These are phyloP conservation scores for Paralagenidium karlingii DNA, from an alignment of 352 stramenopile species.

Conservation along the genomic window DNA sequence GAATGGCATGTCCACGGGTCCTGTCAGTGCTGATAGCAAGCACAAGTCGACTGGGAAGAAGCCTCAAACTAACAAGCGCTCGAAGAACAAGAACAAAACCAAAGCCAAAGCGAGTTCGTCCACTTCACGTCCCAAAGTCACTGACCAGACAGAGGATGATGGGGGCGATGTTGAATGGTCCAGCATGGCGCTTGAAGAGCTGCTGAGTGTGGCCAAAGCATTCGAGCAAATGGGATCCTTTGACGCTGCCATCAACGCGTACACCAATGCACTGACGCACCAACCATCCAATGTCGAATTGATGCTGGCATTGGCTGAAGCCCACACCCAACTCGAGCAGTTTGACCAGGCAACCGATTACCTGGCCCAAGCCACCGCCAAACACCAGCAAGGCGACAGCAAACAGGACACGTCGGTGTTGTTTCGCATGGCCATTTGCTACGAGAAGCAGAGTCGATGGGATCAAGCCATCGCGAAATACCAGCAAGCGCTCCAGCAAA, in stretches of 20 bases:
- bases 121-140: too few relatives aligned
- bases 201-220: too few relatives aligned
- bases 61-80: neutral
- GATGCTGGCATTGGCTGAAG: slow-evolving; percentile 32
- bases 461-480: slow-evolving; percentile 19
- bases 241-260: slow-evolving; percentile 29
- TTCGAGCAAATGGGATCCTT: slow-evolving; percentile 47
- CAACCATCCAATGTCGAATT: slow-evolving; percentile 29
- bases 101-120: too few relatives aligned
- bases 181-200: too few relatives aligned
- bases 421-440: slow-evolving; percentile 30
- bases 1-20: too few relatives aligned
- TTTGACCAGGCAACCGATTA: slow-evolving; percentile 15
- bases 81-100: too few relatives aligned
- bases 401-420: slow-evolving; percentile 29
- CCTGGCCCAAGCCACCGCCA: slow-evolving; percentile 23
- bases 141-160: too few relatives aligned
- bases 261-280: slow-evolving; percentile 20
- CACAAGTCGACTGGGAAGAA: too few relatives aligned
- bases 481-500: slow-evolving; percentile 16
- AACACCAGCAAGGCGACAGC: slow-evolving; percentile 12
- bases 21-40: too few relatives aligned
- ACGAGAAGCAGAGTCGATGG: slow-evolving; percentile 7
- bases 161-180: too few relatives aligned
- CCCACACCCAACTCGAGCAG: slow-evolving; percentile 20